Evolutionary conservation across 75 land plant species (phyloP).

Genomic region (Picea glauca): DNA sequence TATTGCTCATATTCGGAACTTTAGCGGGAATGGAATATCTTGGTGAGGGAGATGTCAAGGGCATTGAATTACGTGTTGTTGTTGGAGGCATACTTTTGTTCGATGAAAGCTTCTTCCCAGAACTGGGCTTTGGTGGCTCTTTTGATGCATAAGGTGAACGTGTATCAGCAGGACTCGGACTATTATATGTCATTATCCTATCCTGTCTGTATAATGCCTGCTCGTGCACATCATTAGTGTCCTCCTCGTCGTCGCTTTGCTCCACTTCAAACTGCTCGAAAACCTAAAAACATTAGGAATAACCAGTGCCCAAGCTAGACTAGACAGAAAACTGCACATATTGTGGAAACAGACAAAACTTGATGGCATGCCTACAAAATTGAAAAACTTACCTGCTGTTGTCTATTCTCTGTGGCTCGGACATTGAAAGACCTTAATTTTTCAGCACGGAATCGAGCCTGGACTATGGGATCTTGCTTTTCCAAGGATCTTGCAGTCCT

Average conservation of each 20-base stretch:
- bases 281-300: neutral
- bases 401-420: neutral
- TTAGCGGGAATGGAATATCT: slow-evolving; percentile 12
- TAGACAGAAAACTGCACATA: neutral
- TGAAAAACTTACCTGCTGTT: neutral
- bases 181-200: neutral
- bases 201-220: neutral
- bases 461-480: slow-evolving; percentile 9
- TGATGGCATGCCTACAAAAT: neutral
- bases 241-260: neutral
- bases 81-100: slow-evolving; percentile 5
- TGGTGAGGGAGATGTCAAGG: slow-evolving; percentile 10
- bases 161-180: neutral
- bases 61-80: neutral
- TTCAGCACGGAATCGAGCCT: slow-evolving; percentile 9
- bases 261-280: neutral
- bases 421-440: neutral
- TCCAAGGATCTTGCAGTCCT: slow-evolving; percentile 1
- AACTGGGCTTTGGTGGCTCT: slow-evolving; percentile 2
- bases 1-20: slow-evolving; percentile 12
- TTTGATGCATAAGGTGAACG: neutral
- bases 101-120: neutral
- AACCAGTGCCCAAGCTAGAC: neutral
- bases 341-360: neutral
- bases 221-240: neutral